Percentiles rank a stretch among this genome's conserved stretches.
phyloP scores from a whole-genome alignment of 2,329 filamentous ascomycete species.

The Colletotrichum neosansevieriae region DNA sequence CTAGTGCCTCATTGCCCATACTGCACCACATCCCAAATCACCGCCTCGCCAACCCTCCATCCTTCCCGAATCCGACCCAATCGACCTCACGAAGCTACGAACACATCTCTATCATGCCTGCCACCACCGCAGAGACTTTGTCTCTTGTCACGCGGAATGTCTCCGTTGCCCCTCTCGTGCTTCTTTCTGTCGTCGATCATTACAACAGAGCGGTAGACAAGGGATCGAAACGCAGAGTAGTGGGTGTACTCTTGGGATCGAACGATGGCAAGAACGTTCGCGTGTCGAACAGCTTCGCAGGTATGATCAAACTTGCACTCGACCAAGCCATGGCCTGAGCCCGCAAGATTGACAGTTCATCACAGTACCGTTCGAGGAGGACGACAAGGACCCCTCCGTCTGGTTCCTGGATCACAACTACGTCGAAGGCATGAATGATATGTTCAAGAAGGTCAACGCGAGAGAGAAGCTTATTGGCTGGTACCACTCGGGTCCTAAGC shows the following conservation, averaged over 20 bases:
- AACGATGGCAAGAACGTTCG: constrained; percentile 97
- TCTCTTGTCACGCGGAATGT: constrained; percentile 95
- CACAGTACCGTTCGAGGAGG: constrained; percentile 96
- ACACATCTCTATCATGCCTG: constrained; percentile 76
- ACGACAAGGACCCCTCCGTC: constrained; percentile 97
- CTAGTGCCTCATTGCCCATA: constrained; percentile 16
- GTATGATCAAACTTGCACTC: constrained; percentile 60
- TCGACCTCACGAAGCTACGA: constrained; percentile 37
- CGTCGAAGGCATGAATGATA: constrained; percentile 99
- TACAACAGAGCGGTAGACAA: constrained; percentile 93
- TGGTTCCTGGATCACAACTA: constrained; percentile 99
- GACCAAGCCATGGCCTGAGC: constrained; percentile 20
- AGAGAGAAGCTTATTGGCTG: constrained; percentile 98
- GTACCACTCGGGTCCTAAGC: constrained; percentile 98
- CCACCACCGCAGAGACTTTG: constrained; percentile 96
- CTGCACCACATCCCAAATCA: constrained; percentile 27
- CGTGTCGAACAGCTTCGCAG: constrained; percentile 98
- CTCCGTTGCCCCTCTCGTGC: constrained; percentile 96
- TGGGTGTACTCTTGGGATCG: constrained; percentile 93
- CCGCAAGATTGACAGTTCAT: constrained; percentile 38
- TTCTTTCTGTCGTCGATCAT: constrained; percentile 98
- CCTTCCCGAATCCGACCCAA: constrained; percentile 34
- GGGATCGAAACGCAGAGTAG: constrained; percentile 86
- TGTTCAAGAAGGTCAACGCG: constrained; percentile 99
- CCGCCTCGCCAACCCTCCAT: constrained; percentile 23